Conservation (phyloP, 768 basidiomycete species). For the Termitomyces sp. region DNA sequence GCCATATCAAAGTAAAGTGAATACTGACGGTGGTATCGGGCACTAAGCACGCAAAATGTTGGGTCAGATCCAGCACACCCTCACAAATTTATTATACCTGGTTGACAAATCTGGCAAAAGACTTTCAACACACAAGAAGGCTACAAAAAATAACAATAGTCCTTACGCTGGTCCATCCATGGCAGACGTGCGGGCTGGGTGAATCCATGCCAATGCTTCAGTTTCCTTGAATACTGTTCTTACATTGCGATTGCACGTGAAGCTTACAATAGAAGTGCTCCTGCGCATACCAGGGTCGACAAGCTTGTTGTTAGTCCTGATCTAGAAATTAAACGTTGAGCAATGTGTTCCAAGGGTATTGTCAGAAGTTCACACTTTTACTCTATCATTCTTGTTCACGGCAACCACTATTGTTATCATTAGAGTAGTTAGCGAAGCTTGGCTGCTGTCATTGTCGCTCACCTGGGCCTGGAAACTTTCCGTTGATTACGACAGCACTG, state of each 20-base stretch:
- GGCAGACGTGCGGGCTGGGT: constrained; percentile 27
- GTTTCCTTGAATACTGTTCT: not conserved
- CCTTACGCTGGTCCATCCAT: constrained; percentile 32
- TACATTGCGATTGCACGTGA: not conserved
- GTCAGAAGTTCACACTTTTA: not conserved
- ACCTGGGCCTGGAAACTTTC: not conserved
- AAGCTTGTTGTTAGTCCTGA: constrained; percentile 13
- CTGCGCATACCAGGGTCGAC: constrained; percentile 18
- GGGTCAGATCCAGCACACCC: not conserved
- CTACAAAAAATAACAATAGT: not conserved
- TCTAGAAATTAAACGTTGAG: not conserved
- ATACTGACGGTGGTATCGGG: constrained; percentile 28
- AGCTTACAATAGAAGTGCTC: constrained; percentile 20
- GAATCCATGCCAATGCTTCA: constrained; percentile 30
- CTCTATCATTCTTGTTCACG: not conserved
- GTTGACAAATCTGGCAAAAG: constrained; percentile 31
- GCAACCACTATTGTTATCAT: not conserved
- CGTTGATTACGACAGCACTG: not conserved
- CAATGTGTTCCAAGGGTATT: not conserved
- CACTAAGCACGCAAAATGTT: constrained; percentile 18
- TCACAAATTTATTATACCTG: constrained; percentile 18
- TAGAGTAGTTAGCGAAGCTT: not conserved
- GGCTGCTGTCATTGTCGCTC: not conserved
- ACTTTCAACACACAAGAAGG: not conserved
- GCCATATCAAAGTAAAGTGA: not conserved